Evolutionary conservation across 768 basidiomycete genomes (phyloP).

Genomic region (Zangia roseola): DNA sequence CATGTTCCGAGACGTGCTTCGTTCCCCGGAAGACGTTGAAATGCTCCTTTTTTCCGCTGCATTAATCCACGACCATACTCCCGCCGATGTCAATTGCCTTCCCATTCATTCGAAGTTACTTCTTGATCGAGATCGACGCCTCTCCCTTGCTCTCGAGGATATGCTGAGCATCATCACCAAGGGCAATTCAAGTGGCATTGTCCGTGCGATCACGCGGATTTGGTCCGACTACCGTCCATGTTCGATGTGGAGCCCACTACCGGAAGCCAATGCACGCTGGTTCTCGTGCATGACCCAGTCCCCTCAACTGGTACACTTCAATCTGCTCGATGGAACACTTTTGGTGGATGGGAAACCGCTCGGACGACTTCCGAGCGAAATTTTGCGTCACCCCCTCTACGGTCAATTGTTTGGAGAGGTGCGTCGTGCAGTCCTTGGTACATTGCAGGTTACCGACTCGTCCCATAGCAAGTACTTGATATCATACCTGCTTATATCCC

Average conservation of each 20-base stretch:
- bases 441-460: background rate
- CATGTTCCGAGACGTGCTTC: constrained; percentile 12
- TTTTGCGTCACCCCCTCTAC: constrained; percentile 16
- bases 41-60: constrained; percentile 35
- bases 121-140: constrained; percentile 31
- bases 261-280: constrained; percentile 29
- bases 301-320: constrained; percentile 14
- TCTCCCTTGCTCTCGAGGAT: constrained; percentile 30
- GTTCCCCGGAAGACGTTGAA: constrained; percentile 22
- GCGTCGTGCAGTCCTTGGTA: background rate
- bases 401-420: constrained; percentile 22
- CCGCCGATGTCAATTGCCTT: constrained; percentile 3
- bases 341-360: constrained; percentile 25
- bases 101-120: constrained; percentile 18
- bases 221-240: constrained; percentile 33
- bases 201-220: constrained; percentile 28
- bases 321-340: constrained; percentile 20
- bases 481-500: constrained; percentile 20
- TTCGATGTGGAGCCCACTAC: constrained; percentile 24
- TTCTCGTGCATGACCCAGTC: constrained; percentile 22
- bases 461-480: constrained; percentile 9
- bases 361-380: constrained; percentile 8
- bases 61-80: constrained; percentile 31
- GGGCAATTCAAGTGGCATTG: constrained; percentile 14
- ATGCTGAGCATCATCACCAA: constrained; percentile 14